Evolutionary conservation across 257 asterid species (phyloP).

Genomic region (Leonotis leonurus): DNA sequence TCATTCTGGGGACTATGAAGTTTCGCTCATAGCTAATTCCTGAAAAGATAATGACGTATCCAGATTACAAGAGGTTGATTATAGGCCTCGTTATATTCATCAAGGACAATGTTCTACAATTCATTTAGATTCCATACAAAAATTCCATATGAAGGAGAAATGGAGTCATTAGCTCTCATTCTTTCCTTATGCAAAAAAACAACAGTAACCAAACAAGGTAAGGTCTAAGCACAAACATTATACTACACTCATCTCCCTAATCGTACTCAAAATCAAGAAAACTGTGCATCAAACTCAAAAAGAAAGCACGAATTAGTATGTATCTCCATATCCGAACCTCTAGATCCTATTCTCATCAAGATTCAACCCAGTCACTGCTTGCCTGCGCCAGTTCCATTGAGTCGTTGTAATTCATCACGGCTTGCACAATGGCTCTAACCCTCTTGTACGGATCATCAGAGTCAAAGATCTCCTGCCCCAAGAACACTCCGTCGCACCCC

Average conservation of each 20-base stretch:
- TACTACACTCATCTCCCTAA: conserved; percentile 10
- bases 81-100: not conserved
- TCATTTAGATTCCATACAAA: not conserved
- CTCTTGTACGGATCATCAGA: conserved; percentile 50
- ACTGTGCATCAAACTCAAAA: conserved; percentile 1
- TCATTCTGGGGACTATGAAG: conserved; percentile 51
- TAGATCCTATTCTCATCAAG: conserved; percentile 38
- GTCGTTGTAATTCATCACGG: conserved; percentile 67
- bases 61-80: not conserved
- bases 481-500: conserved; percentile 75
- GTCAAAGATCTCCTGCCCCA: conserved; percentile 53
- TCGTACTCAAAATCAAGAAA: conserved; percentile 22
- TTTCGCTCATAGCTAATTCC: conserved; percentile 26
- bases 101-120: no score
- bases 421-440: conserved; percentile 66
- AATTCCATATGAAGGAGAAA: not conserved
- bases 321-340: conserved; percentile 25
- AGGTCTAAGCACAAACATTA: conserved; percentile 8
- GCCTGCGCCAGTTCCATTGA: conserved; percentile 58
- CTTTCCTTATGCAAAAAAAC: not conserved
- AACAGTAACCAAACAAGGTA: not conserved
- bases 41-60: not conserved
- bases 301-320: conserved; percentile 26
- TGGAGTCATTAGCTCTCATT: conserved; percentile 16
- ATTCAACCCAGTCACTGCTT: conserved; percentile 51